Percentiles rank a stretch among this genome's conserved stretches.
These are phyloP conservation scores for Pseudogymnoascus sp. DNA, from an alignment of 2,329 filamentous ascomycete species.

Conservation along the genomic window DNA sequence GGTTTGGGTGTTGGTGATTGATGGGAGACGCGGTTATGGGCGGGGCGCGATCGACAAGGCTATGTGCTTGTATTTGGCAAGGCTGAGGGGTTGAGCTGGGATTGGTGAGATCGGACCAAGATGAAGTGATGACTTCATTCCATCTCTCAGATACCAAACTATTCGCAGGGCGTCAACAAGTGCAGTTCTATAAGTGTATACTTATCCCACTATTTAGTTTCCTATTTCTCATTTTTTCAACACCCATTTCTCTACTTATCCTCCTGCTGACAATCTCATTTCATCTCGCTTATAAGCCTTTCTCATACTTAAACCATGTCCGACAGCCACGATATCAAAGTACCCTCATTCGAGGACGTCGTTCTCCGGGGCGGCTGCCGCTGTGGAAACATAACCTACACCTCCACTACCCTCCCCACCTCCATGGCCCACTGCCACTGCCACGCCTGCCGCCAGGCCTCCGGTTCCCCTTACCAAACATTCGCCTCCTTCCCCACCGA, in stretches of 20 bases:
- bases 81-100: background rate
- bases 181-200: background rate
- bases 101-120: background rate
- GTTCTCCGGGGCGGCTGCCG: conserved; percentile 35
- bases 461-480: conserved; percentile 37
- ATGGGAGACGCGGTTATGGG: background rate
- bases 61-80: background rate
- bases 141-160: conserved; percentile 15
- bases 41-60: background rate
- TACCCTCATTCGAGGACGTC: background rate
- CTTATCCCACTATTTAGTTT: background rate
- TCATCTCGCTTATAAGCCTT: background rate
- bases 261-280: background rate
- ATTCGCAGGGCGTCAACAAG: conserved; percentile 2
- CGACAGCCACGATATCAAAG: background rate
- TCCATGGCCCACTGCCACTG: conserved; percentile 38
- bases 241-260: background rate
- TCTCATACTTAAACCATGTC: background rate
- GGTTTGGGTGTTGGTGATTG: background rate
- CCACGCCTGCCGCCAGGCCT: conserved; percentile 39
- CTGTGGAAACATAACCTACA: conserved; percentile 37
- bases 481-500: conserved; percentile 32
- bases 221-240: background rate
- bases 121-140: conserved; percentile 12
- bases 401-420: conserved; percentile 29